Conservation (phyloP, 306 rosid genomes). For the Lathyrus sativus region DNA sequence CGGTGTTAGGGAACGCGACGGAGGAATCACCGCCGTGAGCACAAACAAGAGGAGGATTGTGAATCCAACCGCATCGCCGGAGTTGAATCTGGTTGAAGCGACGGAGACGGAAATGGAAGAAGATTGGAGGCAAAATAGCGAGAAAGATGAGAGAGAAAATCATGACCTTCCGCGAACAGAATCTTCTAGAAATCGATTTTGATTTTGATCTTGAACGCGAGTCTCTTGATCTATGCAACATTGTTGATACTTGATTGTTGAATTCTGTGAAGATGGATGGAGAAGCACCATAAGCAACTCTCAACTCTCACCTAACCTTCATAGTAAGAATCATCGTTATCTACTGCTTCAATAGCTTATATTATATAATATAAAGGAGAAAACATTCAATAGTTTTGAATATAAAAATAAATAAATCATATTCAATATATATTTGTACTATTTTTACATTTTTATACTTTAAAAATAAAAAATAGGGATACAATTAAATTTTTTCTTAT, state of each 20-base stretch:
- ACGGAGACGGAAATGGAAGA: conserved; percentile 73
- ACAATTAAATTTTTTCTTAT: too few relatives aligned
- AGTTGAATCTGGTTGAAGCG: conserved; percentile 62
- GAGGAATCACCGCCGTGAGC: conserved; percentile 94
- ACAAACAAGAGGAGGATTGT: conserved; percentile 77
- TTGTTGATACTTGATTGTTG: neutral
- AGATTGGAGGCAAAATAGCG: conserved; percentile 69
- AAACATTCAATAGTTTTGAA: too few relatives aligned
- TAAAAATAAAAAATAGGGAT: too few relatives aligned
- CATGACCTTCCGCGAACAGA: conserved; percentile 47
- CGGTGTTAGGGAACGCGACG: conserved; percentile 79
- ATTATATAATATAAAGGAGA: too few relatives aligned
- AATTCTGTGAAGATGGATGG: neutral
- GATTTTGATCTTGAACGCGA: conserved; percentile 9
- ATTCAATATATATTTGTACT: too few relatives aligned
- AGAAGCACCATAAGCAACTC: neutral
- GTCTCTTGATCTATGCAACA: conserved; percentile 22
- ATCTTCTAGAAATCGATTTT: conserved; percentile 1
- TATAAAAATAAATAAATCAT: too few relatives aligned
- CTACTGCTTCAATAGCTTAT: too few relatives aligned
- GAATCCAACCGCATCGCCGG: conserved; percentile 66
- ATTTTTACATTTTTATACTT: too few relatives aligned
- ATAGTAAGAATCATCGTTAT: too few relatives aligned
- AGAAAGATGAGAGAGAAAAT: conserved; percentile 49
- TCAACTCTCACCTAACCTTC: too few relatives aligned